These are phyloP conservation scores for Hypocrella siamensis DNA, from an alignment of 2,329 filamentous ascomycete genomes.

Conservation along the genomic window DNA sequence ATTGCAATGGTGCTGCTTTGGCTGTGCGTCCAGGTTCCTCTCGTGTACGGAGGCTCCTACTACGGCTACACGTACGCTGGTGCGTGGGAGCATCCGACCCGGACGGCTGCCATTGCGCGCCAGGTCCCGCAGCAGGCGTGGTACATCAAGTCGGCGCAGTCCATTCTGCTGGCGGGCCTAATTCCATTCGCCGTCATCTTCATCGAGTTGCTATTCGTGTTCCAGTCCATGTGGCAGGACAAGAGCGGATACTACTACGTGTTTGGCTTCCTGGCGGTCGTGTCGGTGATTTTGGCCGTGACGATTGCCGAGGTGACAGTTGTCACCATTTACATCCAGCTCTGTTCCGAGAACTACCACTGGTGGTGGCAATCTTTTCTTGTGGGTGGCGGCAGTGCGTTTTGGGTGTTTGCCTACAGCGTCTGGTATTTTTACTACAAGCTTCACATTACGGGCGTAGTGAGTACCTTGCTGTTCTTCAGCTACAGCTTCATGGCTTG, in stretches of 20 bases:
- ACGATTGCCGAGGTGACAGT: slow-evolving; percentile 74
- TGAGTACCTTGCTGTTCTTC: slow-evolving; percentile 71
- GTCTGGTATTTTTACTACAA: slow-evolving; percentile 72
- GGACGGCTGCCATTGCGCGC: slow-evolving; percentile 54
- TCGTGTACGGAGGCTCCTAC: slow-evolving; percentile 70
- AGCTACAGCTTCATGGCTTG: slow-evolving; percentile 72
- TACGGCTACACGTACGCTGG: slow-evolving; percentile 53
- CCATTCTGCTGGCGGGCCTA: slow-evolving; percentile 56
- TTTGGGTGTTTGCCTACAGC: slow-evolving; percentile 75
- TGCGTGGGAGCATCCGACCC: slow-evolving; percentile 69
- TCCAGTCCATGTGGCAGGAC: slow-evolving; percentile 78
- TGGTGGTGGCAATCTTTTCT: slow-evolving; percentile 91
- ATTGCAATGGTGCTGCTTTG: slow-evolving; percentile 59
- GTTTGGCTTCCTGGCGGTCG: slow-evolving; percentile 69
- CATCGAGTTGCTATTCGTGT: slow-evolving; percentile 74
- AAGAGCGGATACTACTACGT: slow-evolving; percentile 88
- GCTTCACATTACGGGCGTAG: slow-evolving; percentile 65
- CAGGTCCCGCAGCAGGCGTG: slow-evolving; percentile 62
- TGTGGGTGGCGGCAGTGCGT: slow-evolving; percentile 56
- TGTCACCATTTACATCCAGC: slow-evolving; percentile 66
- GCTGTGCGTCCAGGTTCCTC: slow-evolving; percentile 73
- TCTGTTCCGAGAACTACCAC: slow-evolving; percentile 74
- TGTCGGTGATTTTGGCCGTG: slow-evolving; percentile 55
- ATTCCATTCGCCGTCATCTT: slow-evolving; percentile 80
- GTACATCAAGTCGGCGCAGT: slow-evolving; percentile 51